Conservation (phyloP, 257 asterid genomes). For the Solanum pennellii region DNA sequence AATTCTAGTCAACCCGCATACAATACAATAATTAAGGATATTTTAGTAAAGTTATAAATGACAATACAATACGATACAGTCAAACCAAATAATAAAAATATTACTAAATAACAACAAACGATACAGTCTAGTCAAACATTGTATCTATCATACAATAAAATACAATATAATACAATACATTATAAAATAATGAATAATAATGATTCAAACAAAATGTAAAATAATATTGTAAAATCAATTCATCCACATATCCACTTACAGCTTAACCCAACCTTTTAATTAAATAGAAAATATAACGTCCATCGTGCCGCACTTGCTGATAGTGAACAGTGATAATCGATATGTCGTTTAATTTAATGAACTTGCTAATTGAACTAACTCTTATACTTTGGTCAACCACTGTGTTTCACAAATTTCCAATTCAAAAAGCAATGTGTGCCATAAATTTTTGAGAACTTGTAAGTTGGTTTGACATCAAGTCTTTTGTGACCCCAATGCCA, state of each 20-base stretch:
- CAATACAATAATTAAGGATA: too few species aligned
- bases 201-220: too few species aligned
- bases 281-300: not conserved
- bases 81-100: too few species aligned
- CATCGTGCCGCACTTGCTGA: not conserved
- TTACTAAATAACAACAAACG: too few species aligned
- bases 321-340: not conserved
- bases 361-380: not conserved
- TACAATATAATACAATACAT: too few species aligned
- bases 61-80: too few species aligned
- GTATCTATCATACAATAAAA: fast-evolving
- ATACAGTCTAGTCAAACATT: too few species aligned
- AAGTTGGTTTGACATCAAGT: not conserved
- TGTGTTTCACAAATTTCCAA: not conserved
- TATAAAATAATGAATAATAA: fast-evolving
- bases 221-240: too few species aligned
- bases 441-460: not conserved
- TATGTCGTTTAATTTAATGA: not conserved
- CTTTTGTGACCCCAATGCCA: not conserved
- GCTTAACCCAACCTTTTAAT: not conserved
- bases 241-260: not conserved
- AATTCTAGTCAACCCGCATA: too few species aligned
- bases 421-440: not conserved
- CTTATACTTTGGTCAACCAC: not conserved
- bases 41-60: too few species aligned